Evolutionary conservation across 805 yeast species (phyloP), one percentile per base, ranked within the genome.

Genomic region (Saturnispora quitensis): DNA sequence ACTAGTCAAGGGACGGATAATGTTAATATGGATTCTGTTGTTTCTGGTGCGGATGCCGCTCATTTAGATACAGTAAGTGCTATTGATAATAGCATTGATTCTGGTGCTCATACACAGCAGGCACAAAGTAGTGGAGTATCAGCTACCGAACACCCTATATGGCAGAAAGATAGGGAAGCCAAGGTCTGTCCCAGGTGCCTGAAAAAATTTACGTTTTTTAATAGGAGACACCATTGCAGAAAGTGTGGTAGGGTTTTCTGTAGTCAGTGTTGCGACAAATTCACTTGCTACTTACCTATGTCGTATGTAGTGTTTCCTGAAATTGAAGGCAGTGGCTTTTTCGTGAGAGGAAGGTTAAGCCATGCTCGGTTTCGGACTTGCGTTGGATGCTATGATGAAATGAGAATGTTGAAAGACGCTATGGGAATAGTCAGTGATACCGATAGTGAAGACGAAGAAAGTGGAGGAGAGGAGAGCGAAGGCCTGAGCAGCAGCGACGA

Each of bases 141-240:
- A 15, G 5, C n/a, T 34, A 15, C 12, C 13, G 51, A 43, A 5
- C 47, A 40, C 4, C 80, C 86, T 1, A 55, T 59, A 10, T 88
- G 96, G 96, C 89, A 88, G 67, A 74, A 79, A 3, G 95, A 89
- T 63, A 70, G 67, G 5, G 78, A 69, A 1, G 83, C 69, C 1
- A 22, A 56, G 0, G 60, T 60, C 2, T 88, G 96, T 61, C 72
- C 73, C 20, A 59, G 80, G 4, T 88, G 96, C 64, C 61, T 62
- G 31, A 54, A 63, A 0, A 50, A 56, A 40, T 88, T 81, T 68
- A 71, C 82, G 2, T 66, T 86, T 52, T 81, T 84, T 64, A 77
- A 72, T 62, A 73, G 96, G 52, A 75, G 89, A 51, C 96, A 88
- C 67, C 96, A 88, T 64, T 88, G 96, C 65, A 73, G 93, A 49